Conservation (phyloP, 257 asterid genomes). For the Marsdenia floribunda region DNA sequence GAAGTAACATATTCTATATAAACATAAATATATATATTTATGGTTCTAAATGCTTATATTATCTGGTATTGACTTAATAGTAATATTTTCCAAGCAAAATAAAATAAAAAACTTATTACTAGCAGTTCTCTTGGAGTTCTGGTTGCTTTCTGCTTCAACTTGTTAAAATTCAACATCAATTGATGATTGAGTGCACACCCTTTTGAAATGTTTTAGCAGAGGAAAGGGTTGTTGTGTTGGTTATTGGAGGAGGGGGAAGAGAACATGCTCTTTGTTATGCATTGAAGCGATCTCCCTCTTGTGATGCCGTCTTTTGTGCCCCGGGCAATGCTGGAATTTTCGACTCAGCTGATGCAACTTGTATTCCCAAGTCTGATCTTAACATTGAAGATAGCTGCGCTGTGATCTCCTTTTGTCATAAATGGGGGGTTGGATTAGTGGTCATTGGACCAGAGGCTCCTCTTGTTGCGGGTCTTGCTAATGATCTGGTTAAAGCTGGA, state of each 20-base stretch:
- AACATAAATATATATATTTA: too few species aligned
- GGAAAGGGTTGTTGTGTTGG: conserved; percentile 74
- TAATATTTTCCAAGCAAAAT: background rate
- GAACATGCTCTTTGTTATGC: conserved; percentile 92
- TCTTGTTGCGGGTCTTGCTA: conserved; percentile 89
- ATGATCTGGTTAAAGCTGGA: conserved; percentile 84
- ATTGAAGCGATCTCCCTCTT: conserved; percentile 69
- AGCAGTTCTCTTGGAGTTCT: background rate
- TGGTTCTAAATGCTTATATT: background rate
- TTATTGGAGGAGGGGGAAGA: conserved; percentile 97
- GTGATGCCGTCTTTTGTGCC: conserved; percentile 84
- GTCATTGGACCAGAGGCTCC: conserved; percentile 95
- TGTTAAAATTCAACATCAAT: background rate
- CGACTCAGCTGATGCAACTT: conserved; percentile 77
- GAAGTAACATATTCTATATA: background rate
- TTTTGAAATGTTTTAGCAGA: conserved; percentile 31
- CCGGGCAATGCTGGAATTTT: conserved; percentile 95
- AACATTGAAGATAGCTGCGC: conserved; percentile 61
- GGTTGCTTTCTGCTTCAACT: background rate
- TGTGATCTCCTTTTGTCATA: conserved; percentile 72
- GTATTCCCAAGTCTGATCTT: conserved; percentile 47
- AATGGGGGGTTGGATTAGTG: conserved; percentile 79
- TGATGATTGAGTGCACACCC: background rate
- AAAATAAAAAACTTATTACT: too few species aligned
- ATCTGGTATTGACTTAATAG: too few species aligned